These are phyloP conservation scores for Cercospora berteroae DNA, from an alignment of 2,329 filamentous ascomycete species.

Conservation along the genomic window DNA sequence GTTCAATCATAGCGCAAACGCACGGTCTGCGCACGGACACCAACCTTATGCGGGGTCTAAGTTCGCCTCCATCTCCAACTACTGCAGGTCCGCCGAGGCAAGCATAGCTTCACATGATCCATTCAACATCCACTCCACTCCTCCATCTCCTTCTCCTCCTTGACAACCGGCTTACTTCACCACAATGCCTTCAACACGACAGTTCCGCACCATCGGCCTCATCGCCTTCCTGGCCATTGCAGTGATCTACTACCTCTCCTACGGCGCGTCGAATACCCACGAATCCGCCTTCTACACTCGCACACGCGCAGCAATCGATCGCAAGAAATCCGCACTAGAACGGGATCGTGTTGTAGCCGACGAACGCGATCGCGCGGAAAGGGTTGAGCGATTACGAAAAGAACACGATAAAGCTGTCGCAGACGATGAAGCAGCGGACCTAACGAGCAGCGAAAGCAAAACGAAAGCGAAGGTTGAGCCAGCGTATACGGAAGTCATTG, in stretches of 20 bases:
- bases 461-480: conserved; percentile 3
- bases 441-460: conserved; percentile 30
- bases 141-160: not conserved
- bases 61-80: not conserved
- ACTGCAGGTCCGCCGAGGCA: not conserved
- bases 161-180: no score
- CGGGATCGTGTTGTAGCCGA: conserved; percentile 33
- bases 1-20: not conserved
- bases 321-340: conserved; percentile 40
- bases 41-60: not conserved
- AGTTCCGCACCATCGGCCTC: conserved; percentile 65
- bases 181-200: conserved; percentile 67
- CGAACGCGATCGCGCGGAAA: conserved; percentile 30
- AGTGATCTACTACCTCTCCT: conserved; percentile 70
- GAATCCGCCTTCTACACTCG: conserved; percentile 58
- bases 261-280: conserved; percentile 54
- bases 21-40: not conserved
- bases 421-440: conserved; percentile 12
- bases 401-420: conserved; percentile 34
- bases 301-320: conserved; percentile 55
- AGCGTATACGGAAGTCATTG: conserved; percentile 53
- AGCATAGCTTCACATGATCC: not conserved
- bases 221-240: conserved; percentile 64
- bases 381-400: conserved; percentile 34
- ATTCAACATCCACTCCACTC: not conserved